Evolutionary conservation across 768 basidiomycete genomes (phyloP).

Genomic region (Xerocomellus dryophilus): DNA sequence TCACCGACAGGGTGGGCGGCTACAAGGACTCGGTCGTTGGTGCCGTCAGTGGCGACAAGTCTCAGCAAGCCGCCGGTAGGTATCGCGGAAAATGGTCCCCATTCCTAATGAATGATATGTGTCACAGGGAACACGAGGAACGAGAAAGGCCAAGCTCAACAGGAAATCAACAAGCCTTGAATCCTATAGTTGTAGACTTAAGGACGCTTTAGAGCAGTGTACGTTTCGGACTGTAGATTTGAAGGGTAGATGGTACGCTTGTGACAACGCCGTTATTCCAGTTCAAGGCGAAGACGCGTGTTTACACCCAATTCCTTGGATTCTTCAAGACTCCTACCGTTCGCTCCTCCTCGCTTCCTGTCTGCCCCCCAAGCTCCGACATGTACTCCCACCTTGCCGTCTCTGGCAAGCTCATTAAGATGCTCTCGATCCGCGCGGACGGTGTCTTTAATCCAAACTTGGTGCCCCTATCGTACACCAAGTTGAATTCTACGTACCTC

Average conservation of each 20-base stretch:
- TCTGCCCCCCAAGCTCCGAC: constrained; percentile 63
- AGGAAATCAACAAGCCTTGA: constrained; percentile 47
- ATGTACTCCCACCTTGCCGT: constrained; percentile 90
- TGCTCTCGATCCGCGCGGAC: constrained; percentile 84
- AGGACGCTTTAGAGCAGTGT: background rate
- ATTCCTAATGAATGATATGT: background rate
- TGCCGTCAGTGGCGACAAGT: constrained; percentile 52
- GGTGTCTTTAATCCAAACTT: constrained; percentile 85
- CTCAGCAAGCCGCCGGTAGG: constrained; percentile 49
- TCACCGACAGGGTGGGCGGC: constrained; percentile 42
- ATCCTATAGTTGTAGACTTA: background rate
- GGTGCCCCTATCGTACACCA: constrained; percentile 83
- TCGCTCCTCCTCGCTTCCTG: constrained; percentile 63
- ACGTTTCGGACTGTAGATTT: background rate
- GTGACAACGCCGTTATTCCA: too few species aligned
- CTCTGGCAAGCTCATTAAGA: constrained; percentile 86
- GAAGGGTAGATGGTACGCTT: too few species aligned
- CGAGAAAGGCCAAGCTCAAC: constrained; percentile 54
- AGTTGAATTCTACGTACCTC: constrained; percentile 93
- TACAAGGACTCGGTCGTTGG: constrained; percentile 55
- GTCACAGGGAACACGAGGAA: constrained; percentile 47
- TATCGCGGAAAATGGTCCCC: background rate
- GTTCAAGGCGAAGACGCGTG: too few species aligned
- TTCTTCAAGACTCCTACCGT: constrained; percentile 58
- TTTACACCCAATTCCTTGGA: constrained; percentile 62